Evolutionary conservation across 306 rosid genomes (phyloP), one percentile per base, ranked within the genome.

Genomic region (Medicago ruthenica): DNA sequence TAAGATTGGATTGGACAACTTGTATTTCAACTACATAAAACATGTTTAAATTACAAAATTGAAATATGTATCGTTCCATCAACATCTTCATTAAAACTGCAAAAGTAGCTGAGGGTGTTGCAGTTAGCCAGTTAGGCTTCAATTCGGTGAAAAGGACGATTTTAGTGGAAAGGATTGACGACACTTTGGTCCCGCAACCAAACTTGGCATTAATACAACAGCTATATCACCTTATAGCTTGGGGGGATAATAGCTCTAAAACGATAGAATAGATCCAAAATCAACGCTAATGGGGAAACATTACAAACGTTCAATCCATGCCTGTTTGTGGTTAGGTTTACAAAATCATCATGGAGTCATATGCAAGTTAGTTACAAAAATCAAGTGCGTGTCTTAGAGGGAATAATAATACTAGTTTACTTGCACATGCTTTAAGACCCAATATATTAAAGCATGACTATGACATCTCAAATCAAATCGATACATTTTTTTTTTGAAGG

Each of bases 201-300:
- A 69, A 22, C 66, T 16, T 53, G 50, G 34, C 41, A 70, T 67
- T 70, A 64, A 70, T 66, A 31, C 74, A 74, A 70, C 71, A 42
- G 59, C 58, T 53, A 73, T 41, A 31, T 67, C 12, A 45, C 76
- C 73, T 18, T 80, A 27, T 27, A 62, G 50, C 44, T 48, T 47
- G 79, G 13, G 68, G 68, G 62, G 72, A 61, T 34, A 40, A 68
- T 70, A 41, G 51, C 76, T 48, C 68, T 8, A 31, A 57, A 55
- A 71, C 76, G 76, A 62, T 34, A 27, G 67, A 61, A 71, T 76
- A 65, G 21, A 76, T 83, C 61, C 76, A 75, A 79, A 57, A 67
- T 72, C 51, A 84, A 67, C 16, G 63, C 65, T 16, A 64, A 44
- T 63, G 39, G 22, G 16, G 74, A 54, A 54, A 37, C 63, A 71